phyloP scores from a whole-genome alignment of 2,329 filamentous ascomycete genomes.

The Ceratocystiopsis sp. region DNA sequence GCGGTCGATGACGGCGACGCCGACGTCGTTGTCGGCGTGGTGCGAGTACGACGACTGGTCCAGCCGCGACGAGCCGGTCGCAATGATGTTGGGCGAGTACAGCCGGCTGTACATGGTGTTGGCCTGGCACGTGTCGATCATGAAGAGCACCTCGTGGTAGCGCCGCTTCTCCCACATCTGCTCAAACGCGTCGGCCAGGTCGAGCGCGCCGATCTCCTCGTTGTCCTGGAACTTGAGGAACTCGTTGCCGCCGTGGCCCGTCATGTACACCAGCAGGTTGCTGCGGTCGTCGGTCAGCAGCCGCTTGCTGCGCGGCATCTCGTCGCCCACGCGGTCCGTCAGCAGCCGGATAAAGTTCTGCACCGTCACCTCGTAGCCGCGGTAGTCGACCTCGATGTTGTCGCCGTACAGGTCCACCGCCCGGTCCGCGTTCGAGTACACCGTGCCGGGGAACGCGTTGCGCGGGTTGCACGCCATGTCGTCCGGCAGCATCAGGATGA shows the following conservation, averaged over 20 bases:
- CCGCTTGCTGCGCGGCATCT: constrained; percentile 88
- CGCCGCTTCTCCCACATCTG: constrained; percentile 99
- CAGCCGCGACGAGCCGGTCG: constrained; percentile 88
- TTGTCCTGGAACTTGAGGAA: constrained; percentile 98
- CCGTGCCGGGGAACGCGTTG: constrained; percentile 92
- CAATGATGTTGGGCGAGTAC: constrained; percentile 95
- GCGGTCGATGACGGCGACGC: constrained; percentile 92
- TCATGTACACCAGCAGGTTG: constrained; percentile 99
- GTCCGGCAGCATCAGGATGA: constrained; percentile 99
- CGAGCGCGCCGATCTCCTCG: constrained; percentile 92
- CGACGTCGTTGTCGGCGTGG: constrained; percentile 94
- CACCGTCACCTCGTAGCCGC: constrained; percentile 95
- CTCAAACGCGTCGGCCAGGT: constrained; percentile 91
- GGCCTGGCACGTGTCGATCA: constrained; percentile 99
- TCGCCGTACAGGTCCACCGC: constrained; percentile 93
- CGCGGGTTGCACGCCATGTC: constrained; percentile 99
- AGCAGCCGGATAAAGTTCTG: constrained; percentile 95
- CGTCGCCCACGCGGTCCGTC: constrained; percentile 84
- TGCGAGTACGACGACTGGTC: constrained; percentile 96
- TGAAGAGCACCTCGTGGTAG: constrained; percentile 96
- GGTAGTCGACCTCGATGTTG: constrained; percentile 97
- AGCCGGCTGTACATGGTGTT: constrained; percentile 99
- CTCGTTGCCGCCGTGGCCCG: constrained; percentile 91
- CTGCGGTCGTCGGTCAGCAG: constrained; percentile 87
- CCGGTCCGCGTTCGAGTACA: constrained; percentile 95